Evolutionary conservation across 2,329 filamentous ascomycete species (phyloP), one percentile per base, ranked within the genome.

Genomic region (Cyphellophora attinorum): DNA sequence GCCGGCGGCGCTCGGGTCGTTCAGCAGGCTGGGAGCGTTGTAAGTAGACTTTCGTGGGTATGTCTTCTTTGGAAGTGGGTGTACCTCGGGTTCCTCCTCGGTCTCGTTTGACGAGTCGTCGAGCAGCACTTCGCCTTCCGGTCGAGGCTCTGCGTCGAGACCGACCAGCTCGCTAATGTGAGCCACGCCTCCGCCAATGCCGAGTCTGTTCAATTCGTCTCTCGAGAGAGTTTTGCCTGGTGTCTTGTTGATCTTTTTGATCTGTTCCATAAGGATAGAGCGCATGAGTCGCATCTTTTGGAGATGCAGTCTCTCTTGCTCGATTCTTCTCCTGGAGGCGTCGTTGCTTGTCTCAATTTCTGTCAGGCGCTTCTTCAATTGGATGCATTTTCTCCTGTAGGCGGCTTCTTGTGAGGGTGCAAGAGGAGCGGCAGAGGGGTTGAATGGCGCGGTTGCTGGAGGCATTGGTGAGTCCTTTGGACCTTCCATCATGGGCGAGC

Each of bases 311-410:
- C 83, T 79, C 42, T 93, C 75, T 31, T 88, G 81, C 27, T 74
- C 68, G 44, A 94, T 81, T 33, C 85, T 81, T 34, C 85, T 67
- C 35, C 85, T 76, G 30, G 85, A 81, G 38, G 82, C 74, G 51
- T 94, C 86, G 58, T 95, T 95, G 53, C 85, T 81, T 40, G 85
- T 79, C 57, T 96, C 88, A 50, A 96, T 85, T 57, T 95, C 88
- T 56, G 79, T 82, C 45, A 91, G 84, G 41, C 91, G 82, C 51
- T 85, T 82, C 64, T 93, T 93, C 14, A 98, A 74, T 51, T 93
- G 83, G 55, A 95, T 85, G 60, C 89, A 96, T 75, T 98, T 96
- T 46, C 85, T 77, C 52, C 91, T 86, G 62, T 96, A 98, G 33
- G 89, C 88, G 57, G 89, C 81, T 61, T 98, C 89, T 44, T 96